Percentiles rank a stretch among this genome's conserved stretches.
These are phyloP conservation scores for Corymbia maculata DNA, from an alignment of 345 rosid genomes.

Conservation along the genomic window DNA sequence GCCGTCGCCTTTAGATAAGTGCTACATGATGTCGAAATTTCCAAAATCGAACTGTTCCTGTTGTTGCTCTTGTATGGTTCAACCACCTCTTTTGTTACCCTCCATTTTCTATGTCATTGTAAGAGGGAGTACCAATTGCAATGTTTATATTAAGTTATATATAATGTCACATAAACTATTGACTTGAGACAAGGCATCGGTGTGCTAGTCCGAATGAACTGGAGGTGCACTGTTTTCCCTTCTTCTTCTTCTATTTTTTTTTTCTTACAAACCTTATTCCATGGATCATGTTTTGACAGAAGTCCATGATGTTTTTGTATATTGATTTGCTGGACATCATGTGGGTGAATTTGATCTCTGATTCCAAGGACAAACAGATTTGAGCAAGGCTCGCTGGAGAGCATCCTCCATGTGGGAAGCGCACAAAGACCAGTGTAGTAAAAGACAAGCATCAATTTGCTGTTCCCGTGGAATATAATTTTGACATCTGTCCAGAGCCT, in stretches of 20 bases:
- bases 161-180: not conserved
- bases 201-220: not conserved
- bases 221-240: not conserved
- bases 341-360: not conserved
- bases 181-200: not conserved
- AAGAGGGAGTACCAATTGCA: not conserved
- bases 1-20: not conserved
- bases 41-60: not conserved
- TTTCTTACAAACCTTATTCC: not conserved
- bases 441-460: not conserved
- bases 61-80: not conserved
- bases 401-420: not conserved
- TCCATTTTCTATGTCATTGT: not conserved
- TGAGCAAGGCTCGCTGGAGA: not conserved
- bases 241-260: not conserved
- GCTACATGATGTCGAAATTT: not conserved
- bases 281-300: not conserved
- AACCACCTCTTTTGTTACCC: not conserved
- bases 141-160: not conserved
- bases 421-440: not conserved
- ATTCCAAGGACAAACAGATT: not conserved
- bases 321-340: not conserved
- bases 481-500: not conserved
- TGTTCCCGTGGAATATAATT: not conserved
- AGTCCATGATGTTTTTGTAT: not conserved